These are phyloP conservation scores for Flaveria robusta DNA, from an alignment of 129 eudicot genomes.

Conservation along the genomic window DNA sequence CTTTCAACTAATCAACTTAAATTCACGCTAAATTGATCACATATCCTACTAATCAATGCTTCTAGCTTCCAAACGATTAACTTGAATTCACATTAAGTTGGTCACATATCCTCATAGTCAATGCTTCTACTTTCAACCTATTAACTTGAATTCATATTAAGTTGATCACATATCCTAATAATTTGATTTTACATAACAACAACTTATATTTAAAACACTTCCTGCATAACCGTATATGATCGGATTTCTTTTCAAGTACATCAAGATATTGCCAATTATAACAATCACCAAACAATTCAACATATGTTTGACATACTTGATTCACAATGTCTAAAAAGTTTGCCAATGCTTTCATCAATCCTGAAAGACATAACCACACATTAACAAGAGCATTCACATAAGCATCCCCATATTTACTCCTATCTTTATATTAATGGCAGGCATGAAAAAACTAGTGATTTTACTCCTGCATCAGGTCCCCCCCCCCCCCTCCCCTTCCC, in stretches of 20 bases:
- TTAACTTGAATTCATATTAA: too few species aligned
- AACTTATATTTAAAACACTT: background rate
- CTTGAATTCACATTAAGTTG: too few species aligned
- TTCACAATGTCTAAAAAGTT: background rate
- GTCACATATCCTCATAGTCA: too few species aligned
- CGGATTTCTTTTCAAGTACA: background rate
- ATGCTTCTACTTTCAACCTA: too few species aligned
- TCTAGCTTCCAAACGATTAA: too few species aligned
- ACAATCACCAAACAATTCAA: background rate
- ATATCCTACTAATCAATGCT: too few species aligned
- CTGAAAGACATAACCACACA: background rate
- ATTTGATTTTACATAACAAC: background rate
- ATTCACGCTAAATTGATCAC: background rate
- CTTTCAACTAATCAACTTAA: background rate
- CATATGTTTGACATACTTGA: background rate
- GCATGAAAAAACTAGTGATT: too few species aligned
- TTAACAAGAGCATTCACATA: background rate
- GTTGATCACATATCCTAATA: background rate
- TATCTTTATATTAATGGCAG: too few species aligned
- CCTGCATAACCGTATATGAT: background rate
- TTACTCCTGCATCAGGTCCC: too few species aligned
- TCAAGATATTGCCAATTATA: background rate
- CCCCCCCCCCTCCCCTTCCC: too few species aligned
- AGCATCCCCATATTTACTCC: too few species aligned
- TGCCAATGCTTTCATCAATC: background rate